phyloP scores from a whole-genome alignment of 164 flowering plant genomes.

The Santalum album region DNA sequence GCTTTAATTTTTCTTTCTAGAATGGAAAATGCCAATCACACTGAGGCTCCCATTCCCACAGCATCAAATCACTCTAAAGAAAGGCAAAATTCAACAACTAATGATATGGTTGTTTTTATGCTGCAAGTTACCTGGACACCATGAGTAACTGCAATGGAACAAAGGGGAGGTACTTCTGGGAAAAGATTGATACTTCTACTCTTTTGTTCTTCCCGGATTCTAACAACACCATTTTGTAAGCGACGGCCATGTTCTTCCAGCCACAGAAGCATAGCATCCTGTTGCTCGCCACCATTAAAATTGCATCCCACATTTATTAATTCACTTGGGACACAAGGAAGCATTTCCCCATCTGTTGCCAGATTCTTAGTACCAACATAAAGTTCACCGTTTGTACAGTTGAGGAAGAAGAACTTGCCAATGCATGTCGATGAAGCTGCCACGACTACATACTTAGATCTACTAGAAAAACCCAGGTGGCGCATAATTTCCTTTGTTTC shows the following conservation, averaged over 20 bases:
- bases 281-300: slow-evolving; percentile 28
- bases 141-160: slow-evolving; percentile 66
- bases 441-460: slow-evolving; percentile 46
- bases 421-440: slow-evolving; percentile 47
- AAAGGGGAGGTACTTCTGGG: slow-evolving; percentile 58
- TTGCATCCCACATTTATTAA: slow-evolving; percentile 38
- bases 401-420: slow-evolving; percentile 63
- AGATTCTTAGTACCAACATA: slow-evolving; percentile 73
- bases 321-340: slow-evolving; percentile 69
- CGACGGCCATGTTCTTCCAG: slow-evolving; percentile 86
- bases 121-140: slow-evolving; percentile 63
- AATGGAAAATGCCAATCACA: too few relatives aligned
- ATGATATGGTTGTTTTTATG: not conserved
- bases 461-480: slow-evolving; percentile 24
- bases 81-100: not conserved
- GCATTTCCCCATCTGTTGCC: slow-evolving; percentile 50
- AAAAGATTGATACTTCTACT: slow-evolving; percentile 47
- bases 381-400: slow-evolving; percentile 63
- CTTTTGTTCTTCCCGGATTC: slow-evolving; percentile 31
- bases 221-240: slow-evolving; percentile 57
- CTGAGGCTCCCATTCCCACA: too few relatives aligned
- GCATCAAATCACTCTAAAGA: not conserved
- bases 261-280: slow-evolving; percentile 86
- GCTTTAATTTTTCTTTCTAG: too few relatives aligned
- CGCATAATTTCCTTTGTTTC: slow-evolving; percentile 34